A percentile compares a stretch with the other conserved stretches of the same genome.
phyloP scores from a whole-genome alignment of 2,329 filamentous ascomycete genomes.

The Blumeria graminis region DNA sequence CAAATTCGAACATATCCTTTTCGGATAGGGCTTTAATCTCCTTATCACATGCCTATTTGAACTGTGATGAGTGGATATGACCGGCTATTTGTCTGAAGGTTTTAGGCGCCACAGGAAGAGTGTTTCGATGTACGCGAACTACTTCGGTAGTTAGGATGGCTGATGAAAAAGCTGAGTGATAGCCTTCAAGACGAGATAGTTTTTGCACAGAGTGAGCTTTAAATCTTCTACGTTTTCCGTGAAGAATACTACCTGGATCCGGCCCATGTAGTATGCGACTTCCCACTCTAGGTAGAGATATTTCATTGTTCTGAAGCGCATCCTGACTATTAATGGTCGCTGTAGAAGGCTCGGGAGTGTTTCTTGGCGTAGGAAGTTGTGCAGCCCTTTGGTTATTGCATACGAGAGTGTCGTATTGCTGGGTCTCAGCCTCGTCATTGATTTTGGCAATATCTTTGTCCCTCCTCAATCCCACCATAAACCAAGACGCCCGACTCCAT shows the following conservation, averaged over 20 bases:
- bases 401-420: too few species aligned
- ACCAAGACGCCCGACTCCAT: too few species aligned
- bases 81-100: background rate
- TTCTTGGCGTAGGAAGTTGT: too few species aligned
- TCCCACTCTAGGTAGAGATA: too few species aligned
- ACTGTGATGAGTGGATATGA: background rate
- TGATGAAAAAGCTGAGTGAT: background rate
- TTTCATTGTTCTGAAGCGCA: too few species aligned
- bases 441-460: background rate
- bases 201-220: background rate
- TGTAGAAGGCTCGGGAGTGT: too few species aligned
- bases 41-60: background rate
- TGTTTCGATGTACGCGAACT: background rate
- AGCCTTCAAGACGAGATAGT: background rate
- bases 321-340: too few species aligned
- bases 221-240: background rate
- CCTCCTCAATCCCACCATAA: too few species aligned
- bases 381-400: too few species aligned
- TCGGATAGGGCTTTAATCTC: background rate
- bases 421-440: background rate
- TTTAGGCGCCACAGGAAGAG: background rate
- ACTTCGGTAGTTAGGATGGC: background rate
- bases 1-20: background rate
- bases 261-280: background rate
- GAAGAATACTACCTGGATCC: background rate